A percentile compares a stretch with the other conserved stretches of the same genome.
phyloP scores from a whole-genome alignment of 75 land plant genomes.

The Pinus albicaulis region DNA sequence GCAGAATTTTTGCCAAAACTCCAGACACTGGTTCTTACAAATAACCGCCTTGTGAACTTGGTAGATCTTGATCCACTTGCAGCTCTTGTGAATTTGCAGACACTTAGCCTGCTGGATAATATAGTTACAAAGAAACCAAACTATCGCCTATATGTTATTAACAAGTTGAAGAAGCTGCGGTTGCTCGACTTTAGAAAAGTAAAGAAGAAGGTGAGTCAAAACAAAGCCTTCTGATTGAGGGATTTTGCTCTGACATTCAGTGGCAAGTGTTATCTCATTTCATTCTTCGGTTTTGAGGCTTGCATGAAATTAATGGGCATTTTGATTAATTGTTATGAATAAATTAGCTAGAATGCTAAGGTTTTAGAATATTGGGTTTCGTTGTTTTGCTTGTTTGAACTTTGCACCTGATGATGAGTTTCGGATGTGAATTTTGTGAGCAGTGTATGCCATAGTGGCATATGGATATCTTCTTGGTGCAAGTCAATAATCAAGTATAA shows the following conservation, averaged over 20 bases:
- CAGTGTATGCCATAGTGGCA: neutral
- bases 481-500: neutral
- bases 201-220: constrained; percentile 73
- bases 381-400: too few relatives aligned
- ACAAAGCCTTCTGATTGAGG: neutral
- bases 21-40: constrained; percentile 89
- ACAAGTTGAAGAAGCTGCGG: constrained; percentile 81
- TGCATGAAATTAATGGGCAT: too few relatives aligned
- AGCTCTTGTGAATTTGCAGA: constrained; percentile 74
- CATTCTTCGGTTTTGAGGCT: neutral
- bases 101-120: constrained; percentile 83
- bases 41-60: constrained; percentile 88
- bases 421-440: neutral
- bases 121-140: constrained; percentile 81
- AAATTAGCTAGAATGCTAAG: neutral
- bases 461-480: neutral
- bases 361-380: too few relatives aligned
- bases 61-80: constrained; percentile 95
- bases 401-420: neutral
- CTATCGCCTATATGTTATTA: constrained; percentile 85
- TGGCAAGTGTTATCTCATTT: neutral
- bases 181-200: constrained; percentile 95
- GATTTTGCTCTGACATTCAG: neutral
- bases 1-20: constrained; percentile 92
- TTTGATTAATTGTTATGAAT: neutral